Evolutionary conservation across 441 rosid species (phyloP), one percentile per base, ranked within the genome.

Genomic region (Gossypium gossypioides): DNA sequence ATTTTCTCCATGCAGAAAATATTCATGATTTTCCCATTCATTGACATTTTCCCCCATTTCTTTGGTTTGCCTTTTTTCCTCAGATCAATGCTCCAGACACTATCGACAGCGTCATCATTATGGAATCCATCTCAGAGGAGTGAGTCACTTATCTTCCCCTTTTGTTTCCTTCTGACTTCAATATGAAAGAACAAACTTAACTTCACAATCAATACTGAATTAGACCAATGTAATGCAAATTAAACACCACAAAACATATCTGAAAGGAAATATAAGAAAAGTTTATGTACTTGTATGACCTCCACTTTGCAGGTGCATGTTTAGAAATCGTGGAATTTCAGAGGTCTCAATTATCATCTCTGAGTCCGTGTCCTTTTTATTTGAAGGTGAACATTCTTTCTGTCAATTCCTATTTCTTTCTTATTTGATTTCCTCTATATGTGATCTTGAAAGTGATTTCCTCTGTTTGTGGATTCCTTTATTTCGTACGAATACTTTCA

Each of bases 301-400:
- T 76, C 34, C 68, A 72, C 72, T 77, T 73, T 52, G 18, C 84
- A 84, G 89, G 82, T 78, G 51, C 77, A 77, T 79, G 74, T 74
- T 74, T 42, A 58, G 76, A 84, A 19, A 21, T 71, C 62, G 12
- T 68, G 76, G 80, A 76, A 72, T 68, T 72, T 24, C 74, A 54
- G 73, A 79, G 70, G 9, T 74, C 79, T 74, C 81, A 72, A 46
- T 48, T 81, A 0, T 76, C 89, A 27, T 71, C 78, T 18, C 46
- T 64, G 59, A 75, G 72, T 37, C 79, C 79, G 24, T 74, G 81
- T 75, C 67, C 72, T 71, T 75, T 78, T 66, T 75, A 76, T 78
- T 82, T 80, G 77, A 85, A 89, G 93, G 97, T 89, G 74, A 60
- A 57, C 64, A 16, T 60, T 72, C 42, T 74, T 42, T 68, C 9